phyloP scores from a whole-genome alignment of 2,329 filamentous ascomycete genomes.

The Penicillium capsulatum region DNA sequence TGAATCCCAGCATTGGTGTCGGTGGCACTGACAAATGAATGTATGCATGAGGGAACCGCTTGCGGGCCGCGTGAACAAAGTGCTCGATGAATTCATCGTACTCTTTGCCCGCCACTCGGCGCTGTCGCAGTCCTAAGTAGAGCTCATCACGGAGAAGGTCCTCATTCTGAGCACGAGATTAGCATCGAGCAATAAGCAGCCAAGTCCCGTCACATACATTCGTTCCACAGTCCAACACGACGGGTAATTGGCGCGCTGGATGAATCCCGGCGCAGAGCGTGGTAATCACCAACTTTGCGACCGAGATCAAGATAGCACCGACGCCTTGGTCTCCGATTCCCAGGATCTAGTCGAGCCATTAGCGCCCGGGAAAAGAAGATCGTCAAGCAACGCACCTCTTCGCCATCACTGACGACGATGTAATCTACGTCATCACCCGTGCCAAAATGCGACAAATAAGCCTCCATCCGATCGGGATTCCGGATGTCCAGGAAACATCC shows the following conservation, averaged over 20 bases:
- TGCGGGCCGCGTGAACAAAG: slow-evolving; percentile 65
- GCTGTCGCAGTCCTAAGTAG: slow-evolving; percentile 70
- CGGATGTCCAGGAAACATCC: slow-evolving; percentile 77
- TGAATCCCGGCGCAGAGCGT: slow-evolving; percentile 85
- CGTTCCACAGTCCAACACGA: slow-evolving; percentile 81
- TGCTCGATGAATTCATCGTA: slow-evolving; percentile 74
- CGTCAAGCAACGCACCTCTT: slow-evolving; percentile 37
- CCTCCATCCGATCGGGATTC: slow-evolving; percentile 61
- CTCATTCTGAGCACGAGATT: slow-evolving; percentile 52
- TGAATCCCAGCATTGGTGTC: neutral
- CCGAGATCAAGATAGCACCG: slow-evolving; percentile 76
- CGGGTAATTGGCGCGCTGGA: slow-evolving; percentile 70
- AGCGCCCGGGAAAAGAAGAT: slow-evolving; percentile 10
- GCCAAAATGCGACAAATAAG: slow-evolving; percentile 65
- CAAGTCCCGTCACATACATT: slow-evolving; percentile 49
- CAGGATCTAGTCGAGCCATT: slow-evolving; percentile 59
- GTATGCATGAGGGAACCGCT: slow-evolving; percentile 72
- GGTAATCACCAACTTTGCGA: slow-evolving; percentile 77
- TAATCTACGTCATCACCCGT: slow-evolving; percentile 73
- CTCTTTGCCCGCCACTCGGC: slow-evolving; percentile 62
- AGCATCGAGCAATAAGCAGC: no score
- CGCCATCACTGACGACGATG: slow-evolving; percentile 75
- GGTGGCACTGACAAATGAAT: slow-evolving; percentile 62
- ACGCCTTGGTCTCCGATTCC: slow-evolving; percentile 88
- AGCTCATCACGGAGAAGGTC: slow-evolving; percentile 68